Evolutionary conservation across 306 rosid genomes (phyloP).

Genomic region (Cicer arietinum): DNA sequence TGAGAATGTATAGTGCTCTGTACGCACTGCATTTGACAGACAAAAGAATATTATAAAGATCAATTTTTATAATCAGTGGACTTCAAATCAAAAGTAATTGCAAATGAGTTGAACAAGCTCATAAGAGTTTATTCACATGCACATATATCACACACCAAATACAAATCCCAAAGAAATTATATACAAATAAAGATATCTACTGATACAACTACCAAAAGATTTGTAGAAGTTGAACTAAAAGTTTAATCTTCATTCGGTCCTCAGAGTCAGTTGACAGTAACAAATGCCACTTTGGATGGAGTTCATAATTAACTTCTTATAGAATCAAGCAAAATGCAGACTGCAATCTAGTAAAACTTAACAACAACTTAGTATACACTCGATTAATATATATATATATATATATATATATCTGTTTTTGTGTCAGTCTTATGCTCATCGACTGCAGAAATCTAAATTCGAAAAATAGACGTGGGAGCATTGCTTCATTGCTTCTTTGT

Average conservation of each 20-base stretch:
- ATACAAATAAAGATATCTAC: conserved; percentile 21
- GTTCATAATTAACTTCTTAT: conserved; percentile 25
- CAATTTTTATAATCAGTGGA: conserved; percentile 5
- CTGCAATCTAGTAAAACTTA: conserved; percentile 11
- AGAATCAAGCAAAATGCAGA: conserved; percentile 32
- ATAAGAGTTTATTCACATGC: conserved; percentile 33
- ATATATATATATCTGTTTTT: neutral
- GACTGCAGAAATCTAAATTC: neutral
- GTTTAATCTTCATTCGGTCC: conserved; percentile 3
- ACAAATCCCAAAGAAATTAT: conserved; percentile 10
- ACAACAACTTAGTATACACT: conserved; percentile 8
- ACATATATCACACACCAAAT: conserved; percentile 1
- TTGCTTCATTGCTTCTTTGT: conserved; percentile 18
- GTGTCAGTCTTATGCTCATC: conserved; percentile 20
- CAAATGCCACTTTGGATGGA: conserved; percentile 15
- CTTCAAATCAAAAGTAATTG: conserved; percentile 11
- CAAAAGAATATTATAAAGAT: conserved; percentile 24
- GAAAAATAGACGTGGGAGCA: neutral
- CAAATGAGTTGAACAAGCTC: conserved; percentile 22
- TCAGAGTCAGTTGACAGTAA: conserved; percentile 21
- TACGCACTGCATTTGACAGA: conserved; percentile 72
- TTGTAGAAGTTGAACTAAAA: conserved; percentile 23
- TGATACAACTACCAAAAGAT: conserved; percentile 19
- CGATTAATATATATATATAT: no score
- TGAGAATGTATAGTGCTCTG: conserved; percentile 78